phyloP scores from a whole-genome alignment of 2,329 filamentous ascomycete genomes.

The Madurella mycetomatis region DNA sequence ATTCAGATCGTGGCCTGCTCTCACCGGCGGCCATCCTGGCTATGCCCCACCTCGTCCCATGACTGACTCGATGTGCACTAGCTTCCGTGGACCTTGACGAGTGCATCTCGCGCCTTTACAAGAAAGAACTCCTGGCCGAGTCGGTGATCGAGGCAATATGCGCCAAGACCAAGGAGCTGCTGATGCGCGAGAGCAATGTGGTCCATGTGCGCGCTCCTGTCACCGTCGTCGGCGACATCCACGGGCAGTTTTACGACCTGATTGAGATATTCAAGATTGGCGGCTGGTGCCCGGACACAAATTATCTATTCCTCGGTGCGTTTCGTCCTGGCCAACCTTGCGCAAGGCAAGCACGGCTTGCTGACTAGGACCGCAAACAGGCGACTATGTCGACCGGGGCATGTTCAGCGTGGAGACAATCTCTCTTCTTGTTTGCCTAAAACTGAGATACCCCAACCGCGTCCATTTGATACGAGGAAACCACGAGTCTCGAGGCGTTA shows the following conservation, averaged over 20 bases:
- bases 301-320: constrained; percentile 92
- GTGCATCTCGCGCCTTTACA: constrained; percentile 94
- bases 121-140: constrained; percentile 91
- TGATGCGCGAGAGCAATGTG: constrained; percentile 99
- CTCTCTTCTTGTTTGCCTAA: constrained; percentile 92
- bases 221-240: constrained; percentile 96
- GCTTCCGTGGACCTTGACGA: constrained; percentile 97
- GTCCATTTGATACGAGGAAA: constrained; percentile 96
- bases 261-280: constrained; percentile 99
- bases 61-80: constrained; percentile 34
- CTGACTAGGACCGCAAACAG: constrained; percentile 39
- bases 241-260: constrained; percentile 98
- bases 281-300: constrained; percentile 94
- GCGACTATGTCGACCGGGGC: constrained; percentile 96
- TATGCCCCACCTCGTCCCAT: constrained; percentile 4
- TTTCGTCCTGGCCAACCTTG: background rate
- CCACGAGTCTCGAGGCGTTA: constrained; percentile 95
- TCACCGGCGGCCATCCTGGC: background rate
- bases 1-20: too few species aligned
- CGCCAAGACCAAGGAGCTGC: constrained; percentile 95
- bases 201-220: constrained; percentile 94
- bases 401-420: constrained; percentile 99
- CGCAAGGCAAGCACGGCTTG: background rate
- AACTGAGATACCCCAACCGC: constrained; percentile 91
- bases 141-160: constrained; percentile 99